A percentile compares a stretch with the other conserved stretches of the same genome.
Evolutionary conservation across 768 basidiomycete genomes (phyloP).

Genomic region (Psilocybe tampanensis): DNA sequence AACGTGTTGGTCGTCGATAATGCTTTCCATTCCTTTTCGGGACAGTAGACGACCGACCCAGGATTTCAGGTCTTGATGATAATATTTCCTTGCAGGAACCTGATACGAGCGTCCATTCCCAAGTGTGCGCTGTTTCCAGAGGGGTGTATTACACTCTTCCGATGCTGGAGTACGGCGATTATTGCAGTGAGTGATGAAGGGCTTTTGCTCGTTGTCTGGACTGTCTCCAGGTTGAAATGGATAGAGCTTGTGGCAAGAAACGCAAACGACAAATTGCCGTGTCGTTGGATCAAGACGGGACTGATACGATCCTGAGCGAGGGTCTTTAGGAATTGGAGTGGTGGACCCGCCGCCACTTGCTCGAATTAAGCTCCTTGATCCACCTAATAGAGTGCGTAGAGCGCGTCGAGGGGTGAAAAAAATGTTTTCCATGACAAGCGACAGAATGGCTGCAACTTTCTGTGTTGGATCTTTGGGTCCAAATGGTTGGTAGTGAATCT

Average conservation of each 20-base stretch:
- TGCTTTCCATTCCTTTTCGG: constrained; percentile 2
- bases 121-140: constrained; percentile 20
- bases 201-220: background rate
- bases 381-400: background rate
- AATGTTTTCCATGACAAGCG: background rate
- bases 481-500: too few species aligned
- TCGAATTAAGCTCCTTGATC: background rate
- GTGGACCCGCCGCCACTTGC: background rate
- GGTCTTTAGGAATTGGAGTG: background rate
- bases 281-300: background rate
- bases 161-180: constrained; percentile 4
- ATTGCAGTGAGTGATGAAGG: background rate
- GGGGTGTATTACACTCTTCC: constrained; percentile 11
- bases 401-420: background rate
- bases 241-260: background rate
- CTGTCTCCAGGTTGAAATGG: background rate
- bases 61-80: constrained; percentile 1
- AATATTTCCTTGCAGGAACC: constrained; percentile 9
- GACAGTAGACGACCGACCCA: constrained; percentile 3
- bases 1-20: constrained; percentile 5
- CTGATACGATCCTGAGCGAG: background rate
- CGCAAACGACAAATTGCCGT: background rate
- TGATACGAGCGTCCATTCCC: background rate
- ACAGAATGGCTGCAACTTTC: background rate
- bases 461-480: background rate